Conservation (phyloP, 495 filamentous ascomycete species). For the Darksidea phi region DNA sequence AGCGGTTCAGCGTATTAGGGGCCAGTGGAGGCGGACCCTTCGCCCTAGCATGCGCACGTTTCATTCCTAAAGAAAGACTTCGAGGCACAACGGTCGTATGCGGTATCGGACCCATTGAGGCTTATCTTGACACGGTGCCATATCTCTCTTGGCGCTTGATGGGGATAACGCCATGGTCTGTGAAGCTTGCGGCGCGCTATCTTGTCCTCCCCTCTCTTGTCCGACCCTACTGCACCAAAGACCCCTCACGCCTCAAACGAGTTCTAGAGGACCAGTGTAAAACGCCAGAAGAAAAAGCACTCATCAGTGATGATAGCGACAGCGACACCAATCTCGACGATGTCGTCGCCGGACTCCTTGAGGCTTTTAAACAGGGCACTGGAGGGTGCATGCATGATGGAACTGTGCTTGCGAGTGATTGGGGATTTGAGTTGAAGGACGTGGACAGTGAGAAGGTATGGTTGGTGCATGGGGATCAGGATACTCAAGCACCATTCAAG, state of each 20-base stretch:
- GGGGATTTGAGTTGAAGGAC: conserved; percentile 28
- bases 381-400: conserved; percentile 23
- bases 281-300: conserved; percentile 30
- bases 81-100: conserved; percentile 28
- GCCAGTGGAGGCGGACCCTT: conserved; percentile 29
- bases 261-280: conserved; percentile 26
- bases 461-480: conserved; percentile 29
- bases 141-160: conserved; percentile 22
- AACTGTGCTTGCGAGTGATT: conserved; percentile 13
- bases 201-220: conserved; percentile 19
- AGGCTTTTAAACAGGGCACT: conserved; percentile 25
- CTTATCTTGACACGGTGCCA: conserved; percentile 15
- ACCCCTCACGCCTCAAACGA: conserved; percentile 26
- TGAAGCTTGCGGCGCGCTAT: conserved; percentile 24
- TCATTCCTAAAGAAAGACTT: conserved; percentile 27
- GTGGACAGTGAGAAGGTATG: conserved; percentile 25
- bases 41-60: conserved; percentile 28
- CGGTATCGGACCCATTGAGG: conserved; percentile 26
- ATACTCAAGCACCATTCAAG: conserved; percentile 15
- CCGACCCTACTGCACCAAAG: conserved; percentile 13
- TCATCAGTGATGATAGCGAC: conserved; percentile 9
- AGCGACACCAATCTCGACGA: conserved; percentile 19
- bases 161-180: conserved; percentile 15
- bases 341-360: conserved; percentile 12
- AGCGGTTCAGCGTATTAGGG: conserved; percentile 26